phyloP scores from a whole-genome alignment of 306 rosid species.

The Ceratonia siliqua region DNA sequence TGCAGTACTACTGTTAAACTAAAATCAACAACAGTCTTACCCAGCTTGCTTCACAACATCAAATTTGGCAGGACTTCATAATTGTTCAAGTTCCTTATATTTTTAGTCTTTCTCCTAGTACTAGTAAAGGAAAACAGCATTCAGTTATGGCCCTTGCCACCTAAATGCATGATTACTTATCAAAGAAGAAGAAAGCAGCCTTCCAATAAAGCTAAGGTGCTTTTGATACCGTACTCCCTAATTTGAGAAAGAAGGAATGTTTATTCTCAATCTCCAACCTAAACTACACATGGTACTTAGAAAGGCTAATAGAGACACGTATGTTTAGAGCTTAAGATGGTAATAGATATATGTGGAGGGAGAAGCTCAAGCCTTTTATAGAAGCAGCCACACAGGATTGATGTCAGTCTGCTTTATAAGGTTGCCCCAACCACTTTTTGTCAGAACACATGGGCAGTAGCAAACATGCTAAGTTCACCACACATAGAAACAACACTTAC shows the following conservation, averaged over 20 bases:
- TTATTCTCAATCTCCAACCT: not conserved
- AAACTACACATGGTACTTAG: not conserved
- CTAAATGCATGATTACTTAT: not conserved
- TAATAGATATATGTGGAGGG: not conserved
- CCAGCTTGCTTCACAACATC: not conserved
- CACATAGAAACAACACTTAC: conserved; percentile 54
- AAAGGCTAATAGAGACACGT: not conserved
- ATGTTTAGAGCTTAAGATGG: not conserved
- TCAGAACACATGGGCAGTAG: not conserved
- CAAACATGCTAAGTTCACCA: conserved; percentile 12
- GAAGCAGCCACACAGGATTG: not conserved
- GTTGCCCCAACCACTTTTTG: not conserved
- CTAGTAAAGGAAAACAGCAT: not conserved
- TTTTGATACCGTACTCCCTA: not conserved
- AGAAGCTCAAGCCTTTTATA: conserved; percentile 2
- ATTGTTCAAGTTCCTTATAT: not conserved
- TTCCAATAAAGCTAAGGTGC: not conserved
- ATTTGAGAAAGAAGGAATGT: not conserved
- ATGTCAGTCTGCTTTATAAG: not conserved
- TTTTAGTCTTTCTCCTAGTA: not conserved
- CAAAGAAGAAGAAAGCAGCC: not conserved
- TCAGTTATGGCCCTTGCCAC: not conserved
- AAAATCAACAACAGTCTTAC: not conserved
- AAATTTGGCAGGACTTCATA: not conserved
- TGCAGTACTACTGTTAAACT: not conserved